Conservation (phyloP, 2,329 filamentous ascomycete species). For the Ophiostoma sp. region DNA sequence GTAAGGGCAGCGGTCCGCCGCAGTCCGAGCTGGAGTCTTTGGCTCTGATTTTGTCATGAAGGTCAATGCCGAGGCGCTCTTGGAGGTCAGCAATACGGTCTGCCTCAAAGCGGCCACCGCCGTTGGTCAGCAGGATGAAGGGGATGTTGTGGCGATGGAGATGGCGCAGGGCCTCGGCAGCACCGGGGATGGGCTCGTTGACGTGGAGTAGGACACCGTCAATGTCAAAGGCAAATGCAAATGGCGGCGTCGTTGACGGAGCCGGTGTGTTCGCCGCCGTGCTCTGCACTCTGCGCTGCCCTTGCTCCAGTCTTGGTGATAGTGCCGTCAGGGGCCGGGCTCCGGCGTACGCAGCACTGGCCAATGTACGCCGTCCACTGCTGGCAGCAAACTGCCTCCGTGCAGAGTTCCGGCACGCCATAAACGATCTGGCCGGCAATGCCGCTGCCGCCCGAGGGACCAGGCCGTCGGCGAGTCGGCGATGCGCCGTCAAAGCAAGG, state of each 20-base stretch:
- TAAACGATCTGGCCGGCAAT: neutral
- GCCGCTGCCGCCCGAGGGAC: neutral
- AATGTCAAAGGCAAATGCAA: conserved; percentile 53
- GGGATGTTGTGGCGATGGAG: conserved; percentile 72
- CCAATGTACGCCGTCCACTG: neutral
- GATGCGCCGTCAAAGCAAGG: conserved; percentile 1
- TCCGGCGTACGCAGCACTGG: neutral
- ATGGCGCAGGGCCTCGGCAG: conserved; percentile 64
- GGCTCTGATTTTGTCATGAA: conserved; percentile 55
- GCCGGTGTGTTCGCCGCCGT: neutral
- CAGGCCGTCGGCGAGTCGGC: conserved; percentile 7
- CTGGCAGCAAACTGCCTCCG: neutral
- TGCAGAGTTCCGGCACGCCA: neutral
- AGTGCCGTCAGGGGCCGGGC: neutral
- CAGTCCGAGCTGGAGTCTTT: conserved; percentile 54
- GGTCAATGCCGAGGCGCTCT: conserved; percentile 67
- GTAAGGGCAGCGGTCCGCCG: conserved; percentile 51
- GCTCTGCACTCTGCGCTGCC: conserved; percentile 11
- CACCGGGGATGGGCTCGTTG: conserved; percentile 71
- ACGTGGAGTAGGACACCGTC: conserved; percentile 92
- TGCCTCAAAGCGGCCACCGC: conserved; percentile 77
- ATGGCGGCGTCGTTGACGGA: conserved; percentile 24
- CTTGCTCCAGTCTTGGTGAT: neutral
- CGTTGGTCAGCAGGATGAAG: conserved; percentile 94
- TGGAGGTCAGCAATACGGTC: conserved; percentile 67